These are phyloP conservation scores for Pelargonium australe DNA, from an alignment of 441 rosid genomes.

Conservation along the genomic window DNA sequence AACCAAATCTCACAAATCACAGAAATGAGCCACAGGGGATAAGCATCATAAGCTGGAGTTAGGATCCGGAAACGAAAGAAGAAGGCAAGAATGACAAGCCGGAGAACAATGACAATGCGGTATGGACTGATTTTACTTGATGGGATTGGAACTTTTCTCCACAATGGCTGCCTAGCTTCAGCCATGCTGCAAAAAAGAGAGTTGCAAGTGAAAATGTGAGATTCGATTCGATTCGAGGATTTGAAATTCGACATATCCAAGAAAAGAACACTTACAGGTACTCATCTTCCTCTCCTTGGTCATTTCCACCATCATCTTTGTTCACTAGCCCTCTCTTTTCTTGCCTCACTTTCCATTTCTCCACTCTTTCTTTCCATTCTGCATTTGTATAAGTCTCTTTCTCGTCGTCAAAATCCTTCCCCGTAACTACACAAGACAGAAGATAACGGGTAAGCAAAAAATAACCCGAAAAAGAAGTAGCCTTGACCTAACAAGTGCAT, in stretches of 20 bases:
- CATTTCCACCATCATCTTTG: constrained; percentile 69
- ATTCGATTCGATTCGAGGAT: too few relatives aligned
- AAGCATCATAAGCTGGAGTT: constrained; percentile 89
- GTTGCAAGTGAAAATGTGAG: constrained; percentile 50
- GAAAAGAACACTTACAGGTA: constrained; percentile 34
- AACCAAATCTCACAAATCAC: constrained; percentile 99
- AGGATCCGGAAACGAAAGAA: constrained; percentile 95
- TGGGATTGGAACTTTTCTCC: constrained; percentile 90
- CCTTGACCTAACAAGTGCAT: constrained; percentile 8
- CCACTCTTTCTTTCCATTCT: constrained; percentile 99
- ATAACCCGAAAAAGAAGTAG: constrained; percentile 16
- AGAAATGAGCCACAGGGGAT: constrained; percentile 82
- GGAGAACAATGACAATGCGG: constrained; percentile 89
- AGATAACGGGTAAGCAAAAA: constrained; percentile 19
- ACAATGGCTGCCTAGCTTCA: constrained; percentile 95
- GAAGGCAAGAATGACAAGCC: constrained; percentile 74
- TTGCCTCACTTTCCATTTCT: constrained; percentile 99
- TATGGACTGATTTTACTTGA: constrained; percentile 94
- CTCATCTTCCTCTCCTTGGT: constrained; percentile 81
- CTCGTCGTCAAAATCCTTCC: constrained; percentile 68
- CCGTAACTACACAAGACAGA: constrained; percentile 36
- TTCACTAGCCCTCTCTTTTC: constrained; percentile 86
- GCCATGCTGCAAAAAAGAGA: constrained; percentile 63
- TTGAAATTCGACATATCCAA: constrained; percentile 1
- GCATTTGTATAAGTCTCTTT: constrained; percentile 70